Evolutionary conservation across 345 rosid species (phyloP), one percentile per base, ranked within the genome.

Genomic region (Heritiera littoralis): DNA sequence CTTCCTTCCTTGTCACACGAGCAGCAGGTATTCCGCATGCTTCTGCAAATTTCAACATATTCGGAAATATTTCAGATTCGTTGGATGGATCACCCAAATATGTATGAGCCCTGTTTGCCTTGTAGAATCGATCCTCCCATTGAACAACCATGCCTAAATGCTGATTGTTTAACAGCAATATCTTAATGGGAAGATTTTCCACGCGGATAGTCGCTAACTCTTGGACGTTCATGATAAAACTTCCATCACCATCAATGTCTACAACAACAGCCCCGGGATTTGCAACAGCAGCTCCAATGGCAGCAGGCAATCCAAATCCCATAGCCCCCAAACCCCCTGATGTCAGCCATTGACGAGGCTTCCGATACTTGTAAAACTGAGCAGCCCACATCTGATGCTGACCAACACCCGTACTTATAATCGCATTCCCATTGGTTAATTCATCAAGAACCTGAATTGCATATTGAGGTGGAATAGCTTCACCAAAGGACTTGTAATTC

Each of bases 301-400:
- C 98, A 81, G 98, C 98, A 4, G 98, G 99, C 72, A 96, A 84
- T 71, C 99, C 99, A 48, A 96, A 96, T 72, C 99, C 98, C 99
- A 94, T 96, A 51, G 98, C 99, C 15, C 99, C 99, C 15, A 96
- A 87, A 2, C 99, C 99, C 6, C 88, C 95, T 3, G 98, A 94
- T 0, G 99, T 89, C 81, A 94, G 61, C 98, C 97, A 96, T 77
- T 94, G 98, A 45, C 93, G 92, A 18, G 99, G 94, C 72, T 83
- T 94, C 78, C 83, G 89, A 80, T 93, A 97, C 82, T 92, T 97
- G 89, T 97, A 97, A 82, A 90, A 94, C 78, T 97, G 99, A n/a
- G 99, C 98, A 28, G 99, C 98, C 98, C 98, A 97, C 99, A 97
- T 97, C 73, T 97, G 98, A 88, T 97, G 99, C 75, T 97, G 99